Evolutionary conservation across 2,329 filamentous ascomycete genomes (phyloP).

Genomic region (Aspergillus ibericus): DNA sequence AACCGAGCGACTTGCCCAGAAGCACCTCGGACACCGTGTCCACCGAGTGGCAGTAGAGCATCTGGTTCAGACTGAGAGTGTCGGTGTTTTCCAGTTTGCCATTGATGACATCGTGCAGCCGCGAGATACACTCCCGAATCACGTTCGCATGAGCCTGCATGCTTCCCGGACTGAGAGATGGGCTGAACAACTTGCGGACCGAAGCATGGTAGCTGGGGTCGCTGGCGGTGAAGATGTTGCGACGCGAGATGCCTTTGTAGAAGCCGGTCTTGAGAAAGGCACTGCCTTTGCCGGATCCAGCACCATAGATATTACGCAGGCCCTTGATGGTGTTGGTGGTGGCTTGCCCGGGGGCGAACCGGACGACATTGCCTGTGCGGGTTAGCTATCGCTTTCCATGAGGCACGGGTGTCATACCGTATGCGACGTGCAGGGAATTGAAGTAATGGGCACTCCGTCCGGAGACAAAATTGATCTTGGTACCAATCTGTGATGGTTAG

Average conservation of each 20-base stretch:
- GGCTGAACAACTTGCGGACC: slow-evolving; percentile 26
- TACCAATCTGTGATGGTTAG: slow-evolving; percentile 15
- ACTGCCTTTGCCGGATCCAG: slow-evolving; percentile 19
- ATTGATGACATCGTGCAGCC: slow-evolving; percentile 20
- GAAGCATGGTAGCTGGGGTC: slow-evolving; percentile 25
- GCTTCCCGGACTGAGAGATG: slow-evolving; percentile 23
- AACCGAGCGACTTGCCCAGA: slow-evolving; percentile 25
- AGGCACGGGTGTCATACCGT: slow-evolving; percentile 13
- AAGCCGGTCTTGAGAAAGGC: slow-evolving; percentile 26
- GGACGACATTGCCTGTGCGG: slow-evolving; percentile 19
- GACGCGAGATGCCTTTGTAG: slow-evolving; percentile 25
- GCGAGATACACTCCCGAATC: slow-evolving; percentile 22
- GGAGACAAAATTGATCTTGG: slow-evolving; percentile 22
- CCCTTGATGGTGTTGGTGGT: slow-evolving; percentile 27
- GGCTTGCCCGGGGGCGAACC: slow-evolving; percentile 26
- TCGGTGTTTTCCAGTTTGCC: slow-evolving; percentile 6
- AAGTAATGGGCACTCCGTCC: slow-evolving; percentile 23
- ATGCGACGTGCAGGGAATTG: slow-evolving; percentile 19
- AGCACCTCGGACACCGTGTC: slow-evolving; percentile 29
- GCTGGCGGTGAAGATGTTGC: slow-evolving; percentile 26
- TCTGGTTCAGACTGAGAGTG: slow-evolving; percentile 20
- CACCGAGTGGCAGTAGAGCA: slow-evolving; percentile 27
- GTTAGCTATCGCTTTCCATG: background rate
- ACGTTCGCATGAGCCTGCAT: slow-evolving; percentile 24
- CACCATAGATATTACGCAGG: slow-evolving; percentile 26